phyloP scores from a whole-genome alignment of 169 alveolate species.

The Amoebophrya sp. region DNA sequence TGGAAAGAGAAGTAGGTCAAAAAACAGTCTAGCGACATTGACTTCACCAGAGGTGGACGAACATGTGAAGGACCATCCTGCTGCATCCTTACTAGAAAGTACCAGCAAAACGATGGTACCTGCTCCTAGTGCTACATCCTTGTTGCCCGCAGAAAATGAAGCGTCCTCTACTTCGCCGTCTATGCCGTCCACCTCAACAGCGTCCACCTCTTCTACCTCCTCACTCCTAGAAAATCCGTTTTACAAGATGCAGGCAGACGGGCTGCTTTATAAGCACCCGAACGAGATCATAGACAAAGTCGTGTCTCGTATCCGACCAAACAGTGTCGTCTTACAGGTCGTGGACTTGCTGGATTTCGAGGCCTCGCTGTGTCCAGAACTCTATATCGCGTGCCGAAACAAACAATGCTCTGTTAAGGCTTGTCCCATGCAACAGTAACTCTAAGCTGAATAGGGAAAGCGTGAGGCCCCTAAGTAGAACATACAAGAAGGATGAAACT shows the following conservation, averaged over 20 bases:
- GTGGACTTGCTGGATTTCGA: slow-evolving; percentile 63
- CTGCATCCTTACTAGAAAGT: too few species aligned
- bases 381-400: slow-evolving; percentile 61
- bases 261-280: neutral
- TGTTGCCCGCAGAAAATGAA: too few species aligned
- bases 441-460: too few species aligned
- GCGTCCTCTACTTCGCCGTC: too few species aligned
- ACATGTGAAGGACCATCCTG: neutral
- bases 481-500: too few species aligned
- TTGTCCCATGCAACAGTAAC: too few species aligned
- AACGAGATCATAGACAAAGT: neutral
- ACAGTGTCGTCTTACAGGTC: slow-evolving; percentile 59
- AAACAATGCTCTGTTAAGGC: slow-evolving; percentile 56
- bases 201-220: neutral
- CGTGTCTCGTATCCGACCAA: neutral
- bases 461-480: too few species aligned
- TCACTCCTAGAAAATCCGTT: neutral
- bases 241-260: neutral
- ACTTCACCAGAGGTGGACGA: too few species aligned
- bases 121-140: too few species aligned
- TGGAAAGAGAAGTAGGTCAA: too few species aligned
- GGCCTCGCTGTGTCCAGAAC: slow-evolving; percentile 62
- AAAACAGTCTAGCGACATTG: too few species aligned
- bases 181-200: neutral
- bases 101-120: too few species aligned